Evolutionary conservation across 805 yeast genomes (phyloP).

Genomic region (Candida dajiaensis): DNA sequence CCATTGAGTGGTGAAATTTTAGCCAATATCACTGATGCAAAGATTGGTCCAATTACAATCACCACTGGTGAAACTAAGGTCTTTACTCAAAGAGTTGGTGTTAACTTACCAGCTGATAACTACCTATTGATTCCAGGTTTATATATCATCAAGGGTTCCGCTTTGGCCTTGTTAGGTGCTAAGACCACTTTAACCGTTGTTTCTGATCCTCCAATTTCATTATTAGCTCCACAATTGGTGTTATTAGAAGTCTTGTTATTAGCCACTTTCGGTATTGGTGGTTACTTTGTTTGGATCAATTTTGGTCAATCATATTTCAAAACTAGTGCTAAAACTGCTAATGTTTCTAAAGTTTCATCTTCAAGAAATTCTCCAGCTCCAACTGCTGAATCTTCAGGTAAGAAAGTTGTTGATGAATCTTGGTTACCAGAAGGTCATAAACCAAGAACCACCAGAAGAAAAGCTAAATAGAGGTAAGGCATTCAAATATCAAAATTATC

Average conservation of each 20-base stretch:
- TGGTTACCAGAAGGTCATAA: constrained; percentile 59
- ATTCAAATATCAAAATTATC: too few relatives aligned
- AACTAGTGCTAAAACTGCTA: constrained; percentile 23
- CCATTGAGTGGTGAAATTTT: constrained; percentile 44
- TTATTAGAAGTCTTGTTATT: constrained; percentile 51
- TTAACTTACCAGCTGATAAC: constrained; percentile 51
- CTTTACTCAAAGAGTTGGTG: constrained; percentile 55
- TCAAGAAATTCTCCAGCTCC: constrained; percentile 9
- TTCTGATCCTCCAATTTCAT: constrained; percentile 58
- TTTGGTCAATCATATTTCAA: constrained; percentile 43
- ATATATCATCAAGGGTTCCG: constrained; percentile 43
- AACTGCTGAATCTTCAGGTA: constrained; percentile 22
- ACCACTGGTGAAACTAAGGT: constrained; percentile 40
- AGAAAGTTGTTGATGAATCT: constrained; percentile 35
- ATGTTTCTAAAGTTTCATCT: constrained; percentile 11
- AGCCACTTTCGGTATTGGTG: constrained; percentile 42
- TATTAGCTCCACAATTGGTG: constrained; percentile 68
- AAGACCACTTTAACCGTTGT: constrained; percentile 53
- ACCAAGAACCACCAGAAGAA: constrained; percentile 30
- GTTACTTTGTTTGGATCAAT: constrained; percentile 38
- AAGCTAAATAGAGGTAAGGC: constrained; percentile 19
- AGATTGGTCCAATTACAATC: constrained; percentile 54
- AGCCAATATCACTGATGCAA: constrained; percentile 60
- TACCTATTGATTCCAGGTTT: constrained; percentile 57
- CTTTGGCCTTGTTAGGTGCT: constrained; percentile 49